These are phyloP conservation scores for Durio zibethinus DNA, from an alignment of 345 rosid species.

Conservation along the genomic window DNA sequence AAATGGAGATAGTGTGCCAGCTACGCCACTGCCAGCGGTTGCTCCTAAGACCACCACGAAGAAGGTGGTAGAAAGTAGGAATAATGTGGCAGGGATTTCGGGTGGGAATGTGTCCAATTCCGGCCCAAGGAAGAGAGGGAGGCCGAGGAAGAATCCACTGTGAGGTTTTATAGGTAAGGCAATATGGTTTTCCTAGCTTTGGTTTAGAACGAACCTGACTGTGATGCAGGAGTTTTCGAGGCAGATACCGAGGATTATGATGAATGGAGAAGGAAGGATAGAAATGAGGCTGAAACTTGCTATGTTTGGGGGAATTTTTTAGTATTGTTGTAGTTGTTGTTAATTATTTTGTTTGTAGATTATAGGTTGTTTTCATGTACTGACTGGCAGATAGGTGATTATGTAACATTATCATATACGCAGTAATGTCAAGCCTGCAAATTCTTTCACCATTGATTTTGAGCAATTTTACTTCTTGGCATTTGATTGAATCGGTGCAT, in stretches of 20 bases:
- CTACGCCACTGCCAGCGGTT: constrained; percentile 5
- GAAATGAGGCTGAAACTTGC: not conserved
- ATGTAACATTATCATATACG: constrained; percentile 12
- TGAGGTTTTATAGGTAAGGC: not conserved
- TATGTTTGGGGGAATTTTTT: constrained; percentile 4
- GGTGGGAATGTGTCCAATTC: constrained; percentile 19
- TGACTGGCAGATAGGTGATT: constrained; percentile 16
- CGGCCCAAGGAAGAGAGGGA: constrained; percentile 59
- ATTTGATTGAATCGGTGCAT: not conserved
- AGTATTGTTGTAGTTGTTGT: constrained; percentile 10
- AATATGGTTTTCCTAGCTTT: not conserved
- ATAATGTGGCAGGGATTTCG: constrained; percentile 21
- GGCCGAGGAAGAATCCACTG: constrained; percentile 65
- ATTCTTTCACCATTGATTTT: constrained; percentile 5
- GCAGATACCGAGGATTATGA: not conserved
- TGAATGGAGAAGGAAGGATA: not conserved
- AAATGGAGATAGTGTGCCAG: constrained; percentile 9
- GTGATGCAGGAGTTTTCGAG: not conserved
- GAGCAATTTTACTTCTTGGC: not conserved
- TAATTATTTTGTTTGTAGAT: constrained; percentile 9
- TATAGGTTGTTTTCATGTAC: constrained; percentile 13
- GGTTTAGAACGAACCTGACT: not conserved
- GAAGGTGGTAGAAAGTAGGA: constrained; percentile 12
- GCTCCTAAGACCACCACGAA: not conserved
- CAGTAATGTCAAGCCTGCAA: constrained; percentile 15